Base-by-base conservation (phyloP, 148 eudicot species). In the Fallopia convolvulus region DNA sequence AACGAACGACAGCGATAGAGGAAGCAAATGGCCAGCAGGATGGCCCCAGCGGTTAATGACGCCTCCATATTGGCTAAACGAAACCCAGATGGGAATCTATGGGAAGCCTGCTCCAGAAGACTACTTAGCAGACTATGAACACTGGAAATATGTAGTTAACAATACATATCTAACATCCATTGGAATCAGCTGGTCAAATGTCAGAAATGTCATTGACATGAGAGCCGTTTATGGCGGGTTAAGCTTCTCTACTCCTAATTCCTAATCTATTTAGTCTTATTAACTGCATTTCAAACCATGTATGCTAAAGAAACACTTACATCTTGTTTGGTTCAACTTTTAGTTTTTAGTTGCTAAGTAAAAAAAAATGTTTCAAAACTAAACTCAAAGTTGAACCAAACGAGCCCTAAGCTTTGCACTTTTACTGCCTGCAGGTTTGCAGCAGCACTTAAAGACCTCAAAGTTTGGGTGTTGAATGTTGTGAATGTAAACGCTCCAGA, bases 161-260 rank as follows among this genome's bases (percentile, higher is more conserved):
- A 90, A 84, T 49, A 70, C 87, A 8, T 93, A 93, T 76, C 83
- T 89, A 68, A 83, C 73, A 44, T 92, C 87, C 63, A 76, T 91
- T 8, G 94, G 94, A 40, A 86, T 93, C 76, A 91, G 86, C 77
- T 93, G 97, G 98, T 72, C 84, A 33, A 74, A 80, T 53, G 90
- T 91, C 70, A 90, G 97, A 80, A 91, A 93, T 79, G 86, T 87
- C 52, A 90, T 93, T 91, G 97, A 93, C 82, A 90, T 91, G 94
- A 84, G 94, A 86, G 97, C 98, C 70, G 98, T 86, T 42, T 93
- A 93, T 79, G 98, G 98, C 73, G 98, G 98, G 93, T 93, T 85
- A 33, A 36, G 12, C 18, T 6, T 58, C 65, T 58, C 10, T 58
- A 56, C n/a, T 20, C 32, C 32, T 0, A 52, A 52, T 11, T 21